Percentiles rank a stretch among this genome's conserved stretches.
These are phyloP conservation scores for Starmerella apicola DNA, from an alignment of 805 yeast species.

Conservation along the genomic window DNA sequence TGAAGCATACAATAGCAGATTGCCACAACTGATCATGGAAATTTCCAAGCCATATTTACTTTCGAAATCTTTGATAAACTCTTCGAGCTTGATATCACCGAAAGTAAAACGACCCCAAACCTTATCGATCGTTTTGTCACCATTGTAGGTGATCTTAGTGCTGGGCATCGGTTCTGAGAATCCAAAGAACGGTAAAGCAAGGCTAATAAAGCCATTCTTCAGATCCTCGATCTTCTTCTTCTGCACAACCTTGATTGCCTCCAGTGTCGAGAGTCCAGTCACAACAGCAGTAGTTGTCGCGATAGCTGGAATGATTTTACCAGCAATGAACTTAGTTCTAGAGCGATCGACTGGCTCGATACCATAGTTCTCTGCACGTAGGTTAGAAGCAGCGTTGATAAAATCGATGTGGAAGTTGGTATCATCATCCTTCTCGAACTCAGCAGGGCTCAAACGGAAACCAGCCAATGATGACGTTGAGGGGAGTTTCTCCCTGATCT, in stretches of 20 bases:
- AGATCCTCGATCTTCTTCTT: constrained; percentile 68
- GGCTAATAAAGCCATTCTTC: constrained; percentile 83
- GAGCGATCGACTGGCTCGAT: constrained; percentile 81
- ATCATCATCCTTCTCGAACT: constrained; percentile 97
- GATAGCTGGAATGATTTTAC: constrained; percentile 96
- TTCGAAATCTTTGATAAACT: constrained; percentile 62
- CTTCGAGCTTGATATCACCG: constrained; percentile 54
- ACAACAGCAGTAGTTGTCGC: constrained; percentile 98
- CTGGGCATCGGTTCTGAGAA: constrained; percentile 93
- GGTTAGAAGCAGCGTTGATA: constrained; percentile 88
- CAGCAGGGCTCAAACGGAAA: constrained; percentile 75
- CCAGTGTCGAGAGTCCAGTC: constrained; percentile 87
- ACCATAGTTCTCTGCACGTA: constrained; percentile 84
- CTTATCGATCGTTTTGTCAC: constrained; percentile 59
- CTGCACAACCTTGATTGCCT: constrained; percentile 79
- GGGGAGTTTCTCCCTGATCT: constrained; percentile 69
- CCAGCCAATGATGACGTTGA: constrained; percentile 82
- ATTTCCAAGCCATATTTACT: constrained; percentile 74
- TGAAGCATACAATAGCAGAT: constrained; percentile 77
- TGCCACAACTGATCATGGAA: constrained; percentile 85
- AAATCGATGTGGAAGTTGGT: constrained; percentile 92
- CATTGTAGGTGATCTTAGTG: constrained; percentile 67
- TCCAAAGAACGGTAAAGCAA: constrained; percentile 92
- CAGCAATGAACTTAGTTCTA: constrained; percentile 94
- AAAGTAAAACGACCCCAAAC: constrained; percentile 94